Base-by-base conservation (phyloP, 2,329 filamentous ascomycete species). In the Rhinocladiella mackenziei region DNA sequence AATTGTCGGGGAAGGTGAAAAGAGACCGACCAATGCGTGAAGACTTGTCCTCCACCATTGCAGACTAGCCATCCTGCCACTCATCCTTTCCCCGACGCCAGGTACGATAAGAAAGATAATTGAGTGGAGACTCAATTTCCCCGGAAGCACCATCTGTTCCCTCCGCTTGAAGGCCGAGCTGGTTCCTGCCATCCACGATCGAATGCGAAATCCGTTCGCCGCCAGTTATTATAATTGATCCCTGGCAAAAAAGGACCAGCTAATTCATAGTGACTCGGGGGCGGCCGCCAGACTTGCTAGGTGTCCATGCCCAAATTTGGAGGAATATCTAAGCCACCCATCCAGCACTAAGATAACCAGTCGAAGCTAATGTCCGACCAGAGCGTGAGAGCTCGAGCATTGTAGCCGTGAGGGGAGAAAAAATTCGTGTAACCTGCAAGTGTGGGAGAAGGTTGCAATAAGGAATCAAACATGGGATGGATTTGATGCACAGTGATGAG, bases 91-190 rank as follows among this genome's bases (percentile, higher is more conserved):
- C 51, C 49, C 46, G 50, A 44, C 30, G 44, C 52, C 44, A 50
- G 45, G 34, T 17, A 18, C 37, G 48, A 54, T 51, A 45, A 48
- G 43, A 35, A 15, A 45, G 50, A 51, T 50, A 48, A 23, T 36
- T 35, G 31, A 47, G 45, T 47, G 46, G 48, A 48, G 32, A 40
- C 38, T 20, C 53, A 56, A 56, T 56, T 48, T 56, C 50, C 48
- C 48, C 51, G 51, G 48, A 52, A 56, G 53, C 53, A 47, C 53
- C 50, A 55, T 33, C 20, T 32, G 15, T 26, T 44, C 37, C 48
- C 50, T 53, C 50, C 50, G 46, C 50, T 49, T 32, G 28, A 46
- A 42, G 42, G 25, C 41, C 30, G 34, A 32, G 13, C 22, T 38
- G 45, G 32, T 22, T 22, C 32, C 15, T 5, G 17, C 32, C 19